Conservation (phyloP, 257 asterid genomes). For the Agastache rugosa region DNA sequence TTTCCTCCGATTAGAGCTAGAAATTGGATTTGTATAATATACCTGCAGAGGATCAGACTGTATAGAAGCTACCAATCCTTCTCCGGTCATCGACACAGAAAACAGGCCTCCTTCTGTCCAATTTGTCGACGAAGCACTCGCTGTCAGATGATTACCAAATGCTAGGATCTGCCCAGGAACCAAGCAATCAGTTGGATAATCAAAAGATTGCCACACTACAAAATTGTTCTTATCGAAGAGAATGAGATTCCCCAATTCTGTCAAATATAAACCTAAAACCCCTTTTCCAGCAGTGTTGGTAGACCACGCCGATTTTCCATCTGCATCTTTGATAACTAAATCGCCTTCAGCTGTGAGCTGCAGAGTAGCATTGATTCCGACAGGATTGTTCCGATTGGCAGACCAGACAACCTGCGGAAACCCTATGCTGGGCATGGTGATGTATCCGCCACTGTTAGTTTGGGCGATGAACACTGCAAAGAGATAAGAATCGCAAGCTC, state of each 20-base stretch:
- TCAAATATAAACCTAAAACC: not conserved
- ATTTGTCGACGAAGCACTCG: constrained; percentile 2
- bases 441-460: constrained; percentile 36
- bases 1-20: not conserved
- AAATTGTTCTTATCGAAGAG: not conserved
- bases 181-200: constrained; percentile 2
- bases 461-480: constrained; percentile 52
- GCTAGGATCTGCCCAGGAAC: constrained; percentile 5
- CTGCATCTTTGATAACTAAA: not conserved
- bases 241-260: not conserved
- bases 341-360: not conserved
- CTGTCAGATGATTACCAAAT: not conserved
- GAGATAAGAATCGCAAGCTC: constrained; percentile 41
- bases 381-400: constrained; percentile 13
- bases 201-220: not conserved
- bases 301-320: not conserved
- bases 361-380: not conserved
- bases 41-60: constrained; percentile 14
- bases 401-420: constrained; percentile 17
- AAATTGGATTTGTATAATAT: not conserved
- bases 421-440: not conserved
- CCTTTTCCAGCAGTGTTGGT: constrained; percentile 2
- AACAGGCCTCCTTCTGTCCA: constrained; percentile 14
- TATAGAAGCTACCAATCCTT: not conserved
- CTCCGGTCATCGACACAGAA: not conserved